Base-by-base conservation (phyloP, 2,329 filamentous ascomycete species). In the Teratosphaeria nubilosa region DNA sequence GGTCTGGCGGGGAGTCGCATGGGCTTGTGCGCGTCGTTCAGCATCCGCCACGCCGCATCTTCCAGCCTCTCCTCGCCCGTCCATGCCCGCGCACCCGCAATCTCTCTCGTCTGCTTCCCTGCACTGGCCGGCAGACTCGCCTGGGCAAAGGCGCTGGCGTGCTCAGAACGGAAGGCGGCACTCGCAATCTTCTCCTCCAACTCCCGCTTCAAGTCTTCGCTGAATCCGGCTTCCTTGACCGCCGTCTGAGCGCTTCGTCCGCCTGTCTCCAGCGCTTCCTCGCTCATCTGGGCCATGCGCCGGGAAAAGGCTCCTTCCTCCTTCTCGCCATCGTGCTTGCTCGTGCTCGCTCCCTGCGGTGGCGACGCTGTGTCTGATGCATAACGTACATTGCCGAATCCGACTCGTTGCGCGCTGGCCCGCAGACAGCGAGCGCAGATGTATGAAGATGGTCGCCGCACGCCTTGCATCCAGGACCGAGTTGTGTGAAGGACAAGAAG, bases 11-110 rank as follows among this genome's bases (percentile, higher is more conserved):
- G 27, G 10, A 71, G 69, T 45, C 77, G 76, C 14, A 82, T 68
- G 20, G 81, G 82, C 68, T 84, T 85, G 65, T 82, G 80, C 16
- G 80, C 77, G 65, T 85, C 83, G 53, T 82, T 80, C 10, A 86
- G 77, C 82, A 97, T 97, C 32, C 94, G 85, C 54, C 95, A 75
- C 24, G 90, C 85, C 0, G 87, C 81, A 70, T 96, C 91, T 65
- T 86, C 82, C 1, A 86, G 75, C 5, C 77, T 78, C 73, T 97
- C 94, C 13, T 81, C 78, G 2, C 92, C 94, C 0, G 82, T 84
- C 94, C 94, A 99, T 1, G 87, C 80, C 58, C 80, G 75, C 6
- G 85, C 83, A 0, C 80, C 78, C 1, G 90, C 90, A 37, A 85
- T 81, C 54, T 86, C 82, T 60, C 84, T 80, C 1, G 86, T 87